Evolutionary conservation across 306 rosid genomes (phyloP).

Genomic region (Vigna reflexopilosa): DNA sequence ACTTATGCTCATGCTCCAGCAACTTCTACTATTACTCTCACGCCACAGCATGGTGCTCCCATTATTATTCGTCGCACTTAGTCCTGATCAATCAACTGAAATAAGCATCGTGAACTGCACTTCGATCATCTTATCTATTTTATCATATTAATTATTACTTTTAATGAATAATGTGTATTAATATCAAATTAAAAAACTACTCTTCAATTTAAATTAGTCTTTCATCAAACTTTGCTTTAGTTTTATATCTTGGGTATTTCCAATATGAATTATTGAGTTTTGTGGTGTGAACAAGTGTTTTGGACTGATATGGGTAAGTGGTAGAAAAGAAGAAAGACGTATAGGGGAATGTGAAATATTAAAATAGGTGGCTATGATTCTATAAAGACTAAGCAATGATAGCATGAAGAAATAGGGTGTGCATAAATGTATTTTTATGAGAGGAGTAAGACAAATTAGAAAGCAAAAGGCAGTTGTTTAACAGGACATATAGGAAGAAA

Average conservation of each 20-base stretch:
- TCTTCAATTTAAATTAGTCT: too few relatives aligned
- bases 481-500: not conserved
- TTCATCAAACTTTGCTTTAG: too few relatives aligned
- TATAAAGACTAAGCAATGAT: not conserved
- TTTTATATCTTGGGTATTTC: too few relatives aligned
- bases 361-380: not conserved
- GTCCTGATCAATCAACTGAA: too few relatives aligned
- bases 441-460: not conserved
- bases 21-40: not conserved
- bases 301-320: not conserved
- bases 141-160: too few relatives aligned
- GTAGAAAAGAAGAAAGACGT: not conserved
- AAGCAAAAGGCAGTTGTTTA: not conserved
- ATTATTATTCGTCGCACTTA: not conserved
- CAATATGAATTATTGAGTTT: not conserved
- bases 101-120: too few relatives aligned
- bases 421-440: not conserved
- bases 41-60: slow-evolving; percentile 6
- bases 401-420: not conserved
- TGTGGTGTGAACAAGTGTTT: not conserved
- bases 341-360: not conserved
- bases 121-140: too few relatives aligned
- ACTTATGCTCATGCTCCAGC: slow-evolving; percentile 6
- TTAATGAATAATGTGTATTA: too few relatives aligned
- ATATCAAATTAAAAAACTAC: too few relatives aligned